phyloP scores from a whole-genome alignment of 2,329 filamentous ascomycete genomes.

The Clarireedia paspali region DNA sequence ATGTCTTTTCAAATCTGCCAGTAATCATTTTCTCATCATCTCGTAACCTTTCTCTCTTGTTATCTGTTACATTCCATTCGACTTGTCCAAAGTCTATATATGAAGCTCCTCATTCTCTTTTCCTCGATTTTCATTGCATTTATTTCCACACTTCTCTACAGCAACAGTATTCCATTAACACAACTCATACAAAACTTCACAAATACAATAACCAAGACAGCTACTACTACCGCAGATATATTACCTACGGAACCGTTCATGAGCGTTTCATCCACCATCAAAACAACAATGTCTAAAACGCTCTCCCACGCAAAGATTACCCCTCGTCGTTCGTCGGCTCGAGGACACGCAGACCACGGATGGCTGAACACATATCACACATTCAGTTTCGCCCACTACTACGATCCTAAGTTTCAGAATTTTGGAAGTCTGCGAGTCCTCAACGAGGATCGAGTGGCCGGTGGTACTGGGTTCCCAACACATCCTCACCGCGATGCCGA shows the following conservation, averaged over 20 bases:
- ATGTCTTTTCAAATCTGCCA: not conserved
- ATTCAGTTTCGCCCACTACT: constrained; percentile 14
- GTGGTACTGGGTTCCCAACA: constrained; percentile 71
- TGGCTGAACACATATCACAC: constrained; percentile 69
- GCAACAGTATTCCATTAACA: constrained; percentile 21
- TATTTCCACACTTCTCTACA: constrained; percentile 23
- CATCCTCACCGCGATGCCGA: constrained; percentile 82
- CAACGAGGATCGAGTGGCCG: constrained; percentile 78
- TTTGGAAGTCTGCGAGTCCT: constrained; percentile 77
- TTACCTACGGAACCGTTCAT: constrained; percentile 13
- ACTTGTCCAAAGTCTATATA: constrained; percentile 22
- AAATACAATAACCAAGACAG: not conserved
- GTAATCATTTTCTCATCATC: constrained; percentile 9
- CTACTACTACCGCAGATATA: constrained; percentile 2
- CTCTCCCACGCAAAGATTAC: constrained; percentile 64
- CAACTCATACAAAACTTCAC: constrained; percentile 19
- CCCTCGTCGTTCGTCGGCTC: constrained; percentile 61
- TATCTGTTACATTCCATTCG: constrained; percentile 15
- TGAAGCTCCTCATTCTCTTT: constrained; percentile 28
- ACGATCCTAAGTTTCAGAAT: constrained; percentile 37
- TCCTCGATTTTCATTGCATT: constrained; percentile 27
- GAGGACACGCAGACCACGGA: constrained; percentile 74
- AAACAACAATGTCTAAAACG: constrained; percentile 50
- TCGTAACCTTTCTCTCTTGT: constrained; percentile 13
- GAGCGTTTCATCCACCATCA: constrained; percentile 28